Evolutionary conservation across 768 basidiomycete species (phyloP).

Genomic region (Pilatotrama ljubarskyi): DNA sequence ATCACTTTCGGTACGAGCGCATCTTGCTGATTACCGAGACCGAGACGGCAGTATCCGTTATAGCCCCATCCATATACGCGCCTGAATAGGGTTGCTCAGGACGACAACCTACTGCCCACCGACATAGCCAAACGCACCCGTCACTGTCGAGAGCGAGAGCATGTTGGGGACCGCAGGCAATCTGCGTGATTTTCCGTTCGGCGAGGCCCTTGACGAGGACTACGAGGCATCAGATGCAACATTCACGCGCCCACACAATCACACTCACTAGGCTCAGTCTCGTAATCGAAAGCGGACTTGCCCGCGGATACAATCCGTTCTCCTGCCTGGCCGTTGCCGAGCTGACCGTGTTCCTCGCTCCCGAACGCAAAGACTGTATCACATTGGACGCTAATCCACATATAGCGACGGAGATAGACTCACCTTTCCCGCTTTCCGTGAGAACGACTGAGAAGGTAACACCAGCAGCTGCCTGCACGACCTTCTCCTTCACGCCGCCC

Average conservation of each 20-base stretch:
- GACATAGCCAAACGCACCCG: slow-evolving; percentile 47
- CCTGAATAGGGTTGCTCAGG: slow-evolving; percentile 37
- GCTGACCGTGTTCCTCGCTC: slow-evolving; percentile 88
- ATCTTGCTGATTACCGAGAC: slow-evolving; percentile 84
- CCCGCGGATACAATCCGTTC: slow-evolving; percentile 87
- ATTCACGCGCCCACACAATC: not conserved
- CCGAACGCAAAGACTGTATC: slow-evolving; percentile 81
- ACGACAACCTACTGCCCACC: too few species aligned
- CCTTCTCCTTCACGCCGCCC: slow-evolving; percentile 60
- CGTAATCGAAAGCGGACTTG: slow-evolving; percentile 80
- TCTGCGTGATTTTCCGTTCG: slow-evolving; percentile 75
- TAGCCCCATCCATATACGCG: slow-evolving; percentile 86
- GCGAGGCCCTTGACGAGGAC: slow-evolving; percentile 76
- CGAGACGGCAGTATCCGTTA: slow-evolving; percentile 89
- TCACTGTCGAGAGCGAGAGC: slow-evolving; percentile 76
- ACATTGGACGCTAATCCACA: not conserved
- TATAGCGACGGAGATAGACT: slow-evolving; percentile 19
- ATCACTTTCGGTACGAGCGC: slow-evolving; percentile 78
- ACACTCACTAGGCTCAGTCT: slow-evolving; percentile 61
- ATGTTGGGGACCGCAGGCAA: slow-evolving; percentile 88
- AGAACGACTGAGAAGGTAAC: slow-evolving; percentile 82
- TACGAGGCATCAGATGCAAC: slow-evolving; percentile 33
- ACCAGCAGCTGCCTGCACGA: slow-evolving; percentile 77
- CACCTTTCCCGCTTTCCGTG: slow-evolving; percentile 80
- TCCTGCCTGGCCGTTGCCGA: slow-evolving; percentile 92